Conservation (phyloP, 75 land plant species). For the Cupressus sempervirens region DNA sequence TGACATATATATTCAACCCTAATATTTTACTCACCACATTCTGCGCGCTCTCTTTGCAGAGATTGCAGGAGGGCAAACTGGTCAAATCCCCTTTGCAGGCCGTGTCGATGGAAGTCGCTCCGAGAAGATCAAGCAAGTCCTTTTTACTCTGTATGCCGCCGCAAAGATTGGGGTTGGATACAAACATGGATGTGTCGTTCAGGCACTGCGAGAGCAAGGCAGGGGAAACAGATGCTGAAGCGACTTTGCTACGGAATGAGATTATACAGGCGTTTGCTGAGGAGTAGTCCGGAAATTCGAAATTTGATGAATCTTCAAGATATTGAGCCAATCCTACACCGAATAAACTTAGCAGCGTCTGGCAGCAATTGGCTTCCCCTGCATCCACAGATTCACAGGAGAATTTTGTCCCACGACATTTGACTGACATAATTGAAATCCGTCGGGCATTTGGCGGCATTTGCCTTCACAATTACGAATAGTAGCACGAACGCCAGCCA, state of each 20-base stretch:
- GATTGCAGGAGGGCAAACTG: slow-evolving; percentile 31
- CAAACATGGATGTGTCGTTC: slow-evolving; percentile 24
- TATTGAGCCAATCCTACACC: neutral
- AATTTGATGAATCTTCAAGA: neutral
- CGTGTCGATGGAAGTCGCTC: slow-evolving; percentile 26
- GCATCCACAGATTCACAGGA: slow-evolving; percentile 10
- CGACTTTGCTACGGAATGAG: slow-evolving; percentile 24
- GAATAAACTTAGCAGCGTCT: neutral
- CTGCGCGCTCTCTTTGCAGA: slow-evolving; percentile 41
- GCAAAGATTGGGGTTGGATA: slow-evolving; percentile 31
- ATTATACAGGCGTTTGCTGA: neutral
- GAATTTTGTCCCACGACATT: slow-evolving; percentile 35
- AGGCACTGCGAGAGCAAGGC: slow-evolving; percentile 31
- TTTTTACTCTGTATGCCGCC: slow-evolving; percentile 32
- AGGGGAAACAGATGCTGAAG: slow-evolving; percentile 17
- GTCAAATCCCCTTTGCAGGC: slow-evolving; percentile 49
- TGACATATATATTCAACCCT: neutral
- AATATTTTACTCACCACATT: neutral
- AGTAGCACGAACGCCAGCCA: neutral
- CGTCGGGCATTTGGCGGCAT: slow-evolving; percentile 29
- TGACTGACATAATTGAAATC: slow-evolving; percentile 33
- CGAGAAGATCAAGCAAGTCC: slow-evolving; percentile 36
- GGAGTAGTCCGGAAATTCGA: neutral
- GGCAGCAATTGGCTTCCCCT: neutral
- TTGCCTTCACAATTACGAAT: neutral